Evolutionary conservation across 345 rosid genomes (phyloP).

Genomic region (Eucalyptus shirleyi): DNA sequence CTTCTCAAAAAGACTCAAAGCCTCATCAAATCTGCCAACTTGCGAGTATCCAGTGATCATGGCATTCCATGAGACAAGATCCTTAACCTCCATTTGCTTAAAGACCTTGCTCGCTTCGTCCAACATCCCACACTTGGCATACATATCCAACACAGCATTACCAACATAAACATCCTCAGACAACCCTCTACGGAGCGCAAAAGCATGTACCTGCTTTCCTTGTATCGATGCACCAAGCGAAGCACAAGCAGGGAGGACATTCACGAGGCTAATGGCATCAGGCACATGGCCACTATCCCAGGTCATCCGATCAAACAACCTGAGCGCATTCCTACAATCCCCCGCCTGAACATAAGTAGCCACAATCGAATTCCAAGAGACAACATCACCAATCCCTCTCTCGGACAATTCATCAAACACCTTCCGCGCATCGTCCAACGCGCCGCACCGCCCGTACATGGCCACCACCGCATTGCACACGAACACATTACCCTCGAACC

Average conservation of each 20-base stretch:
- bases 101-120: slow-evolving; percentile 49
- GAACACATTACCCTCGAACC: slow-evolving; percentile 53
- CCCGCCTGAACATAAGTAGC: slow-evolving; percentile 41
- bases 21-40: slow-evolving; percentile 54
- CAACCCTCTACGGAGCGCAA: slow-evolving; percentile 34
- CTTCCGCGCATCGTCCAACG: slow-evolving; percentile 33
- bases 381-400: slow-evolving; percentile 33
- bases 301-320: slow-evolving; percentile 40
- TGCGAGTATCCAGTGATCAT: slow-evolving; percentile 85
- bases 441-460: slow-evolving; percentile 55
- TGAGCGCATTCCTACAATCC: slow-evolving; percentile 20
- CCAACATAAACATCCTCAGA: slow-evolving; percentile 56
- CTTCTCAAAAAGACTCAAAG: slow-evolving; percentile 38
- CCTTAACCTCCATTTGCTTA: slow-evolving; percentile 38
- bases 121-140: slow-evolving; percentile 73
- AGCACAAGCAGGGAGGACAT: slow-evolving; percentile 60
- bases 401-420: slow-evolving; percentile 61
- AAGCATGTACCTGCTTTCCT: slow-evolving; percentile 55
- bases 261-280: slow-evolving; percentile 59
- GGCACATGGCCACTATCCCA: slow-evolving; percentile 13
- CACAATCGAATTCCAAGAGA: slow-evolving; percentile 71
- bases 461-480: slow-evolving; percentile 57
- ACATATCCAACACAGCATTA: slow-evolving; percentile 73
- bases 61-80: slow-evolving; percentile 84
- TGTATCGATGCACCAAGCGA: slow-evolving; percentile 13